phyloP scores from a whole-genome alignment of 2,329 filamentous ascomycete genomes.

The Cercospora zeina region DNA sequence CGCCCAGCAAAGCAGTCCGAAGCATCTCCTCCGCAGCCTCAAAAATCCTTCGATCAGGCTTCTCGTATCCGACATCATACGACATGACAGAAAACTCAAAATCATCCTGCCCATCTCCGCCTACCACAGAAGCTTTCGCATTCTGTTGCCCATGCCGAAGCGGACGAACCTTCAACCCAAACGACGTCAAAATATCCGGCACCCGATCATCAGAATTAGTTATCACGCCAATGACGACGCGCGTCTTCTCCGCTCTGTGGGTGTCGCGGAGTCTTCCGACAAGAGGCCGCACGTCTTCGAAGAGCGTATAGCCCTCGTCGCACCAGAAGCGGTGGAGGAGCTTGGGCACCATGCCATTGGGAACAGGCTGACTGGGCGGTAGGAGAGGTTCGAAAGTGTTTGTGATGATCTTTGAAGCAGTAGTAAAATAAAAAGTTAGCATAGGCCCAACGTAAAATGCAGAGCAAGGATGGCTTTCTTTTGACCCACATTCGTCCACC shows the following conservation, averaged over 20 bases:
- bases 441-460: neutral
- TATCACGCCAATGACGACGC: constrained; percentile 57
- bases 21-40: constrained; percentile 54
- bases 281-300: constrained; percentile 50
- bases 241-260: constrained; percentile 19
- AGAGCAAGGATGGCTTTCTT: neutral
- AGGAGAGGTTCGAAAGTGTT: constrained; percentile 54
- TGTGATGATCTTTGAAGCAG: constrained; percentile 51
- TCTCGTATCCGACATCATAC: constrained; percentile 63
- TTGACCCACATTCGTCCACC: constrained; percentile 60
- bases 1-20: constrained; percentile 36
- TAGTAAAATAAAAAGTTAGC: neutral
- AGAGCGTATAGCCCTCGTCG: constrained; percentile 54
- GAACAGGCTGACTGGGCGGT: constrained; percentile 41
- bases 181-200: constrained; percentile 53
- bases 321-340: constrained; percentile 58
- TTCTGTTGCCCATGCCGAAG: constrained; percentile 43
- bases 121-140: constrained; percentile 35
- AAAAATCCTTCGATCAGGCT: constrained; percentile 60
- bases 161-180: constrained; percentile 54
- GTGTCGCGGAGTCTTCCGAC: constrained; percentile 46
- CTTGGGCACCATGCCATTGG: constrained; percentile 49
- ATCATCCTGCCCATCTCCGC: constrained; percentile 35
- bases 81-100: constrained; percentile 63
- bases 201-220: constrained; percentile 66